A percentile compares a stretch with the other conserved stretches of the same genome.
Conservation (phyloP, 2,329 filamentous ascomycete species). For the Paecilomyces dactylethromorphus region DNA sequence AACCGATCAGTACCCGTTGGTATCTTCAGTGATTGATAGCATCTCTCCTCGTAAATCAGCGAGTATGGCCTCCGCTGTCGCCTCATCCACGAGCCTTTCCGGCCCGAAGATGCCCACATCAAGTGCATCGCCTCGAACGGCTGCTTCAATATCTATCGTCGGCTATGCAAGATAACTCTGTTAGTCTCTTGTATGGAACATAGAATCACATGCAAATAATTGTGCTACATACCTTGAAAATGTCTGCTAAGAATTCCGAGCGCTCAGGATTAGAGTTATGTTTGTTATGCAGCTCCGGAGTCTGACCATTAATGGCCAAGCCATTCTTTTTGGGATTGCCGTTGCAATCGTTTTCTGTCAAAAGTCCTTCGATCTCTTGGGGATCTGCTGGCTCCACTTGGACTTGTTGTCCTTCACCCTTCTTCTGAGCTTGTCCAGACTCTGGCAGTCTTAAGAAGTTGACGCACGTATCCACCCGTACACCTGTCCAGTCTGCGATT, state of each 20-base stretch:
- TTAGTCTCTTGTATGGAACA: conserved; percentile 13
- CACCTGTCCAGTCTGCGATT: conserved; percentile 67
- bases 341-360: neutral
- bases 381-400: neutral
- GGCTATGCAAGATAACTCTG: conserved; percentile 28
- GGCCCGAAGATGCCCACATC: conserved; percentile 50
- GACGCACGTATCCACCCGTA: conserved; percentile 65
- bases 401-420: neutral
- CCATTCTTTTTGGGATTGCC: neutral
- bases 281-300: neutral
- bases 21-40: neutral
- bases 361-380: neutral
- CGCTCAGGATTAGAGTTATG: neutral
- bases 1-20: neutral
- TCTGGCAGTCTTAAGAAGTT: conserved; percentile 66
- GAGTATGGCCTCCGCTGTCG: conserved; percentile 8
- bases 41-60: conserved; percentile 12
- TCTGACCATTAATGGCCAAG: neutral
- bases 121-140: conserved; percentile 41
- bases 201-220: neutral
- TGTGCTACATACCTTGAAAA: conserved; percentile 12
- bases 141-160: conserved; percentile 51
- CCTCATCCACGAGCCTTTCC: conserved; percentile 15
- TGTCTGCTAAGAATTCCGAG: conserved; percentile 1
- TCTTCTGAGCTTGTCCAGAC: conserved; percentile 8